Evolutionary conservation across 306 rosid genomes (phyloP), one percentile per base, ranked within the genome.

Genomic region (Mucuna pruriens): DNA sequence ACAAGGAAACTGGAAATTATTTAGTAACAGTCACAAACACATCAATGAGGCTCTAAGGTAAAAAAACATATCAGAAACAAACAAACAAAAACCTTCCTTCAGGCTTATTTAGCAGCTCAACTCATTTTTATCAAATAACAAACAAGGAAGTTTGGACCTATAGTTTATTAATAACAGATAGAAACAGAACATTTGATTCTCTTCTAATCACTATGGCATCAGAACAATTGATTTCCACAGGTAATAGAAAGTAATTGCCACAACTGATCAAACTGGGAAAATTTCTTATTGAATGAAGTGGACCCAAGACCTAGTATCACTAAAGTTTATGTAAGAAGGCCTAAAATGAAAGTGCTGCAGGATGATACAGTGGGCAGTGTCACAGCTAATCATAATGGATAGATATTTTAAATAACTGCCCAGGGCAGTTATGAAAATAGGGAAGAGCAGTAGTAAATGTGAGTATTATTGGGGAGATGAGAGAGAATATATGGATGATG

Each of bases 221-320:
- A 78, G 39, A 49, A 36, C 54, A 49, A 71, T 15, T 38, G 46
- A 70, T 48, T 45, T 69, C 82, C 69, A 48, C 31, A 61, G 58
- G 20, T 15, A 17, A 31, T 29, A 78, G 63, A 75, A 55, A 69
- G 44, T 10, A 39, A 48, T 39, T 22, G 38, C 19, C 71, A 69
- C 68, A 69, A 57, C 33, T 15, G 29, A 3, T 23, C 60, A 76
- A 61, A 46, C 31, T 13, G 19, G 11, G 20, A 33, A 42, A 72
- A 70, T 45, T 78, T 31, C 62, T 23, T 44, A 60, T 62, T 25
- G 20, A 64, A 83, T 25, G 20, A 64, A 83, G n/a, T n/a, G n/a
- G n/a, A n/a, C n/a, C n/a, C n/a, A n/a, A n/a, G n/a, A n/a, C n/a
- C n/a, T n/a, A n/a, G n/a, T n/a, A n/a, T n/a, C n/a, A n/a, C n/a